Conservation (phyloP, 768 basidiomycete species). For the Russula brevipes region DNA sequence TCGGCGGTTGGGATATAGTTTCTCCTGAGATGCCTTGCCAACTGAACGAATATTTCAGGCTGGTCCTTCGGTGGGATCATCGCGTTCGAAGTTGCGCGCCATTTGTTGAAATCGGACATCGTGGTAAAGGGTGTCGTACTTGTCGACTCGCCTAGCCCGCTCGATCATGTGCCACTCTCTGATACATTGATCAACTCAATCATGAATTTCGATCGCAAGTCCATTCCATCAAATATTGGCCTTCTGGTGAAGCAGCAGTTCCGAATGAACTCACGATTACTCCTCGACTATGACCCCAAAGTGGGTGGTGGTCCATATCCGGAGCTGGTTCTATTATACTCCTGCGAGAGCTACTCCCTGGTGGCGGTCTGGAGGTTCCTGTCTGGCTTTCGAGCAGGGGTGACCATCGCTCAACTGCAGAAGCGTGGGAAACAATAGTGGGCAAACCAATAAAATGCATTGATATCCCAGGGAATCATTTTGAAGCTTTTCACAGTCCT, state of each 20-base stretch:
- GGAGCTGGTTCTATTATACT: conserved; percentile 50
- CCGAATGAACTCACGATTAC: conserved; percentile 41
- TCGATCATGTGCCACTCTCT: conserved; percentile 48
- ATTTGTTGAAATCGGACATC: conserved; percentile 42
- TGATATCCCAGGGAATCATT: conserved; percentile 65
- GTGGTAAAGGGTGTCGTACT: conserved; percentile 53
- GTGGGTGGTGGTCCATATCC: conserved; percentile 28
- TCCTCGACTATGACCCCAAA: conserved; percentile 43
- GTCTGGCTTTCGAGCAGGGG: conserved; percentile 49
- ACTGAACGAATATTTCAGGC: conserved; percentile 36
- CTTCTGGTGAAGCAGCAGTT: conserved; percentile 46
- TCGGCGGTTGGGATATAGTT: conserved; percentile 49
- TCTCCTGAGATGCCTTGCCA: neutral
- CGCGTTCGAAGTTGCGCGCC: conserved; percentile 58
- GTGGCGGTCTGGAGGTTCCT: conserved; percentile 37
- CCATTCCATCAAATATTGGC: conserved; percentile 31
- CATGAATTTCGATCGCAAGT: conserved; percentile 32
- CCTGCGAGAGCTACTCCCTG: conserved; percentile 41
- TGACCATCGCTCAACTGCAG: conserved; percentile 31
- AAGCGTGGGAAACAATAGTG: conserved; percentile 47
- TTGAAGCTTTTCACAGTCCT: conserved; percentile 46
- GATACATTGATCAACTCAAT: conserved; percentile 46
- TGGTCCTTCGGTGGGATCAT: conserved; percentile 79
- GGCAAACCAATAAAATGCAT: conserved; percentile 38
- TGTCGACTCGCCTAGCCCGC: conserved; percentile 63